Evolutionary conservation across 2,329 filamentous ascomycete species (phyloP), one percentile per base, ranked within the genome.

Genomic region (Cyphellophora europaea): DNA sequence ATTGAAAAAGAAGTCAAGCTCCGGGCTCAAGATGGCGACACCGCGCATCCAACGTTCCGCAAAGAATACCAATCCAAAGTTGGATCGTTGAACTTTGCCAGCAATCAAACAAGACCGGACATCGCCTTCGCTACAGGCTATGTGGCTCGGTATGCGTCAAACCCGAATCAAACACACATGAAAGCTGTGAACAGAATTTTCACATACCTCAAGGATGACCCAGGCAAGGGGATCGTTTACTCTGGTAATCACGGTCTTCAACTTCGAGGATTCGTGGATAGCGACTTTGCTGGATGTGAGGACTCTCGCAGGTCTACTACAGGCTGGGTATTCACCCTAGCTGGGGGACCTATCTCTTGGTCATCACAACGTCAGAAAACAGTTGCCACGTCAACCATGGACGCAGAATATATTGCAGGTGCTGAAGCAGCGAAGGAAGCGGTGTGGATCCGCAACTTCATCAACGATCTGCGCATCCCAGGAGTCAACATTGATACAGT

Each of bases 261-360:
- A n/a, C n/a, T n/a, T n/a, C n/a, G n/a, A n/a, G n/a, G n/a, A n/a
- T n/a, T n/a, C n/a, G n/a, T n/a, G n/a, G n/a, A n/a, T n/a, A n/a
- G n/a, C n/a, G n/a, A n/a, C n/a, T n/a, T n/a, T n/a, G n/a, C n/a
- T n/a, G n/a, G n/a, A n/a, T n/a, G n/a, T n/a, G n/a, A n/a, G n/a
- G n/a, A n/a, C n/a, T 33, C 28, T 8, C 6, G 30, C 1, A 41
- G 30, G 15, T 51, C 47, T 1, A 49, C 44, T 3, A 42, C 43
- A 5, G 48, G 47, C 28, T 50, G 44, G 29, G 18, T 49, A 8
- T 52, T 53, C 36, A 33, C 38, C 16, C 35, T 49, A 21, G 42
- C 37, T 13, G 46, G 49, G 6, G 48, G 29, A n/a, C 40, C 45
- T 18, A 42, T 53, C 29, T 48, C 41, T 27, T 51, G 43, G 48